Evolutionary conservation across 2,329 filamentous ascomycete genomes (phyloP), one percentile per base, ranked within the genome.

Genomic region (Claviceps purpurea): DNA sequence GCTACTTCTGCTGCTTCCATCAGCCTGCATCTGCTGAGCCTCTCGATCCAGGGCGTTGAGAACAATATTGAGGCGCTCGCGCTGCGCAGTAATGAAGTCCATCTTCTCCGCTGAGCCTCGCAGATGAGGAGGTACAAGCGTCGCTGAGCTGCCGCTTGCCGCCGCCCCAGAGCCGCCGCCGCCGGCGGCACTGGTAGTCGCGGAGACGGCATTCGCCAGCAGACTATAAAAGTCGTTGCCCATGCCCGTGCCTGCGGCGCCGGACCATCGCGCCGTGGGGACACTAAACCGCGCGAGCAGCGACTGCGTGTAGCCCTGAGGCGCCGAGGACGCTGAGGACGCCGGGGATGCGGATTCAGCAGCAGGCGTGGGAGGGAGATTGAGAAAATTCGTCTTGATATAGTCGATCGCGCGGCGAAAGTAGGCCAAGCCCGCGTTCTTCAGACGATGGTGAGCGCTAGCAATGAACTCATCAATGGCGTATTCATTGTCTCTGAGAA

Each of bases 401-500:
- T 81, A 68, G 58, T 89, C 85, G 60, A 90, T 79, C 49, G 78
- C 77, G 58, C 79, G 77, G 63, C 85, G 85, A 56, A 90, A 68
- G 65, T 89, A 90, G 59, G 82, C 75, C 54, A 95, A 73, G 42
- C 91, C 90, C 41, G 87, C 82, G 16, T 81, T 74, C 69, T 84
- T 87, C 56, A 88, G 80, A 53, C 83, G 82, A 58, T 89, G 87
- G 67, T 97, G 90, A 42, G 83, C 76, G 55, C 82, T 79, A 57
- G 83, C 84, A 66, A 97, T 96, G 64, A 95, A 84, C 56, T 88
- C 81, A 64, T 98, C 93, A 68, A 98, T 97, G 58, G 87, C 81
- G 44, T 76, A 68, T 69, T 97, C 93, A 68, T 98, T 91, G 55
- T 89, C 78, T 61, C 82, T 76, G 49, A 98, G 82, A 72, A 91